Evolutionary conservation across 495 filamentous ascomycete genomes (phyloP).

Genomic region (Astrothelium subdiscretum): DNA sequence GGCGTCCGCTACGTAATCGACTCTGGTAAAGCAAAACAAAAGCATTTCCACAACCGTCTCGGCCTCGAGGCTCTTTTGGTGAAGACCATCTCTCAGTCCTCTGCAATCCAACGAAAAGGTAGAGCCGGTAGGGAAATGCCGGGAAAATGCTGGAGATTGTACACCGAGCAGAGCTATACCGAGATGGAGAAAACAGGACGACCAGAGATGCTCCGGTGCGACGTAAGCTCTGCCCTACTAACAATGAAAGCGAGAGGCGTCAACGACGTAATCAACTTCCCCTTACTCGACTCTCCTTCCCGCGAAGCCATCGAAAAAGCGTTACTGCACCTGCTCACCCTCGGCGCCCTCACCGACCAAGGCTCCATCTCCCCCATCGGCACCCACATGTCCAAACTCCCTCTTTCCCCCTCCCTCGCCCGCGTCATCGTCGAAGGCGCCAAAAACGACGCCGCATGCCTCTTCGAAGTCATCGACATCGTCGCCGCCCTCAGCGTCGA

Average conservation of each 20-base stretch:
- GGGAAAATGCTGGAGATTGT: constrained; percentile 82
- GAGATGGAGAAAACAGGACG: constrained; percentile 58
- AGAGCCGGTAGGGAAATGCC: constrained; percentile 87
- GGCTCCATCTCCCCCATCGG: constrained; percentile 68
- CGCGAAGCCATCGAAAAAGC: constrained; percentile 73
- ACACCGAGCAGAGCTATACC: constrained; percentile 70
- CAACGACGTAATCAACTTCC: constrained; percentile 70
- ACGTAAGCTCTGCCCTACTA: constrained; percentile 73
- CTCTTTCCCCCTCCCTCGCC: constrained; percentile 69
- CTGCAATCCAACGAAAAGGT: constrained; percentile 82
- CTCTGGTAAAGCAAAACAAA: constrained; percentile 86
- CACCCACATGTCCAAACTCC: constrained; percentile 65
- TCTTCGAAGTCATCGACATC: constrained; percentile 81
- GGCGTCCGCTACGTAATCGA: constrained; percentile 89
- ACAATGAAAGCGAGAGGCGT: constrained; percentile 91
- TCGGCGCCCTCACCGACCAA: constrained; percentile 61
- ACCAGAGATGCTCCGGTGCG: constrained; percentile 85
- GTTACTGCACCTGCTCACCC: constrained; percentile 61
- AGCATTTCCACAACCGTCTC: constrained; percentile 74
- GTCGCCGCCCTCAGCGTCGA: constrained; percentile 81
- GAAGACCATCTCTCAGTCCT: constrained; percentile 85
- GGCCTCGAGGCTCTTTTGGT: constrained; percentile 85
- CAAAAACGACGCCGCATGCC: constrained; percentile 52
- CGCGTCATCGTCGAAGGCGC: constrained; percentile 69
- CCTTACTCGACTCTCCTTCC: constrained; percentile 72